Conservation (phyloP, 495 filamentous ascomycete species). For the Penicillium fimorum region DNA sequence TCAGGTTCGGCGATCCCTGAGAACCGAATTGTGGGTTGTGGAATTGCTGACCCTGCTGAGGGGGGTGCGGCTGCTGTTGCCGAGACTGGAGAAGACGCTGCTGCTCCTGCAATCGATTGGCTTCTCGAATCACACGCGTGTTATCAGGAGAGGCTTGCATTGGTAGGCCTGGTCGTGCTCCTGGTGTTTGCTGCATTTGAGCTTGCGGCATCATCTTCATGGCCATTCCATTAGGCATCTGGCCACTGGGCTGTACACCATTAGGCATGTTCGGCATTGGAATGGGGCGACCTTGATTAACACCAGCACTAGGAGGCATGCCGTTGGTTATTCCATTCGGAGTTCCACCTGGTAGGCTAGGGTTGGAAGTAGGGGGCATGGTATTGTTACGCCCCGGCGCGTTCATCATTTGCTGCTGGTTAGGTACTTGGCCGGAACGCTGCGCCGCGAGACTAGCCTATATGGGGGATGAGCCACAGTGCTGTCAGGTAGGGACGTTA, state of each 20-base stretch:
- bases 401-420: slow-evolving; percentile 45
- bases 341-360: slow-evolving; percentile 28
- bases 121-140: slow-evolving; percentile 56
- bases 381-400: slow-evolving; percentile 39
- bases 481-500: not conserved
- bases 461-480: slow-evolving; percentile 16
- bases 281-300: slow-evolving; percentile 41
- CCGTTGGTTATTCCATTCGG: slow-evolving; percentile 43
- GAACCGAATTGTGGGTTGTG: slow-evolving; percentile 41
- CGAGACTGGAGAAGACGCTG: slow-evolving; percentile 65
- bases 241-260: slow-evolving; percentile 39
- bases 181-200: slow-evolving; percentile 62
- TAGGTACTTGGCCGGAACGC: slow-evolving; percentile 44
- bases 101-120: slow-evolving; percentile 62
- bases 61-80: slow-evolving; percentile 51
- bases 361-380: slow-evolving; percentile 40
- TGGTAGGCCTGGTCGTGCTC: slow-evolving; percentile 60
- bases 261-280: slow-evolving; percentile 41
- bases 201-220: slow-evolving; percentile 70
- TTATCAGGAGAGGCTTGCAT: slow-evolving; percentile 54
- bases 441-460: slow-evolving; percentile 44
- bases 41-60: slow-evolving; percentile 43
- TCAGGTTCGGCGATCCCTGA: slow-evolving; percentile 46
- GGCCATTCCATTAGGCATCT: slow-evolving; percentile 55
- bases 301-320: slow-evolving; percentile 33